phyloP scores from a whole-genome alignment of 208 protist species.

The Leptomonas pyrrhocoris region DNA sequence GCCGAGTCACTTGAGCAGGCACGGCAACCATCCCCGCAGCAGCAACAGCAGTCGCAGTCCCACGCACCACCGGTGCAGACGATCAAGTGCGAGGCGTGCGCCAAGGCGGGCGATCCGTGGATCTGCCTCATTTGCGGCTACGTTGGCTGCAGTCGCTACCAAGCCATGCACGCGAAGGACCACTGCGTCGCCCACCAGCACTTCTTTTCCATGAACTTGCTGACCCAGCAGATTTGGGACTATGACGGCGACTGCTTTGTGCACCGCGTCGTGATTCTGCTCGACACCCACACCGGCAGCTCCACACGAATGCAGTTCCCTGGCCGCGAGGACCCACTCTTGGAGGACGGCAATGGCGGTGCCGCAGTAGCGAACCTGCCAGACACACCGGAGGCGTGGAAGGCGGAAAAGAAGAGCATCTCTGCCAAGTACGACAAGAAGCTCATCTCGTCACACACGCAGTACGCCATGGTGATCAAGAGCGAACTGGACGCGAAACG shows the following conservation, averaged over 20 bases:
- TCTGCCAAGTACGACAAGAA: conserved; percentile 84
- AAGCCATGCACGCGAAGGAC: conserved; percentile 87
- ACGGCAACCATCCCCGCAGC: conserved; percentile 7
- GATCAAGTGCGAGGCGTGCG: conserved; percentile 72
- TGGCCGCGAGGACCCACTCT: conserved; percentile 51
- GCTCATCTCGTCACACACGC: conserved; percentile 69
- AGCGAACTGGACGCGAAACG: conserved; percentile 73
- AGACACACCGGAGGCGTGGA: conserved; percentile 30
- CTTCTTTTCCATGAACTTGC: conserved; percentile 90
- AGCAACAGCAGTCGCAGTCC: conserved; percentile 13
- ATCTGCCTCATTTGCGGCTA: conserved; percentile 92
- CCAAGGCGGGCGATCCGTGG: conserved; percentile 80
- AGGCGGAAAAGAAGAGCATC: conserved; percentile 73
- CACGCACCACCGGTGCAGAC: not conserved
- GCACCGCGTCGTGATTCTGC: conserved; percentile 74
- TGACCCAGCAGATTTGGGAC: conserved; percentile 93
- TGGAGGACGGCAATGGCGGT: conserved; percentile 25
- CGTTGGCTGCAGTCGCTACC: conserved; percentile 92
- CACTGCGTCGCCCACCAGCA: conserved; percentile 71
- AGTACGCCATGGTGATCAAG: conserved; percentile 82
- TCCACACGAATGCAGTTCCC: conserved; percentile 76
- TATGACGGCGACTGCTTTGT: conserved; percentile 91
- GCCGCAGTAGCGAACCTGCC: not conserved
- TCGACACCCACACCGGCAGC: conserved; percentile 65
- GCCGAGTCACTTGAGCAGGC: conserved; percentile 23